Percentiles rank a stretch among this genome's conserved stretches.
phyloP scores from a whole-genome alignment of 2,329 filamentous ascomycete genomes.

The Sordariomycetes sp. region DNA sequence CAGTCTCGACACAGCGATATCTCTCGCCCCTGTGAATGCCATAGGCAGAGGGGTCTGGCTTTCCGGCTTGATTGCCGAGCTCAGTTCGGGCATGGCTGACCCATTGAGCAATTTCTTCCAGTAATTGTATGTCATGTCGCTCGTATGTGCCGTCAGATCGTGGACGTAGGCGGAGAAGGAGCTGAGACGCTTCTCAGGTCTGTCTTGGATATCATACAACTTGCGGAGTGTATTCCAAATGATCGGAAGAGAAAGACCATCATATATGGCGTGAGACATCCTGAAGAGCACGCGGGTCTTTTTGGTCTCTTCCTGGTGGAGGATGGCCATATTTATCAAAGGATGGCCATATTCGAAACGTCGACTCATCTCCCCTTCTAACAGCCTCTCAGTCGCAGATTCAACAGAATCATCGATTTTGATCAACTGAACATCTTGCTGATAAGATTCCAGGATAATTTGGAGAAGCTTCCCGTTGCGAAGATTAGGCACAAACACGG shows the following conservation, averaged over 20 bases:
- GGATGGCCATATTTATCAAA: conserved; percentile 4
- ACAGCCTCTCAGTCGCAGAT: conserved; percentile 2
- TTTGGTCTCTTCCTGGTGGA: conserved; percentile 3
- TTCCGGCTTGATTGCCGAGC: neutral
- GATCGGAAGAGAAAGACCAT: conserved; percentile 11
- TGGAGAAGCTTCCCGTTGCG: conserved; percentile 4
- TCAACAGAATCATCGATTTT: conserved; percentile 1
- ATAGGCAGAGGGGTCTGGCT: conserved; percentile 2
- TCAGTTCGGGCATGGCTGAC: conserved; percentile 8
- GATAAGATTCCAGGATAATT: conserved; percentile 3
- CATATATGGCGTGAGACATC: conserved; percentile 13
- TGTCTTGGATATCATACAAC: conserved; percentile 6
- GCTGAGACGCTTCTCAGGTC: conserved; percentile 5
- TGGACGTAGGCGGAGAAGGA: conserved; percentile 10
- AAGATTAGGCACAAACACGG: conserved; percentile 3
- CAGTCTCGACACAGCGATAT: conserved; percentile 2
- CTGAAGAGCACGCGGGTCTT: conserved; percentile 8
- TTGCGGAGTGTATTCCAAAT: conserved; percentile 9
- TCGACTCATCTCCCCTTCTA: conserved; percentile 1
- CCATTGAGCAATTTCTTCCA: conserved; percentile 1
- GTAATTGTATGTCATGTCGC: conserved; percentile 2
- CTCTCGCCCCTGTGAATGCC: conserved; percentile 4
- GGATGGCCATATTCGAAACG: conserved; percentile 3
- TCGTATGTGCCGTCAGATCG: conserved; percentile 3
- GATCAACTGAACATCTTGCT: conserved; percentile 4